Evolutionary conservation across 2,329 filamentous ascomycete genomes (phyloP).

Genomic region (Apiospora sp.): DNA sequence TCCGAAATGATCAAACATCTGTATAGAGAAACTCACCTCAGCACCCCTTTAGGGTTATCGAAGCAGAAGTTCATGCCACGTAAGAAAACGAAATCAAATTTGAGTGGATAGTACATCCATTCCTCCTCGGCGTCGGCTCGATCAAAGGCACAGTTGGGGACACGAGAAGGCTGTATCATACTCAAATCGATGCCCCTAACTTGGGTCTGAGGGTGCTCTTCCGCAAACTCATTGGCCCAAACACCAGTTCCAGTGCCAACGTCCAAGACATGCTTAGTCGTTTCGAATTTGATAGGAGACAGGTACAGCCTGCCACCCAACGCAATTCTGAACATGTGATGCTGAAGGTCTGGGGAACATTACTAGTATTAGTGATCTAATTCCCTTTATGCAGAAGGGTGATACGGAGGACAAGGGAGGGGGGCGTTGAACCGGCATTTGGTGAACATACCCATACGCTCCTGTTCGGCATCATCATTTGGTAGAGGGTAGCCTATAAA

Average conservation of each 20-base stretch:
- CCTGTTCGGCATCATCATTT: slow-evolving; percentile 13
- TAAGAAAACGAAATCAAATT: slow-evolving; percentile 26
- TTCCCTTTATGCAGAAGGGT: too few relatives aligned
- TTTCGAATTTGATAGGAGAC: not conserved
- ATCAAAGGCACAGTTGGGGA: slow-evolving; percentile 17
- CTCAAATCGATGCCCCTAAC: slow-evolving; percentile 10
- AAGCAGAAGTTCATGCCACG: slow-evolving; percentile 23
- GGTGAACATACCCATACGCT: not conserved
- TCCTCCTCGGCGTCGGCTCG: slow-evolving; percentile 22
- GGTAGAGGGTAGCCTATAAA: slow-evolving; percentile 13
- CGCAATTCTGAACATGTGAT: not conserved
- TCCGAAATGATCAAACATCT: not conserved
- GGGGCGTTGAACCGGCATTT: not conserved
- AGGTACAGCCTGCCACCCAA: slow-evolving; percentile 1
- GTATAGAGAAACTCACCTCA: not conserved
- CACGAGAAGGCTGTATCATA: not conserved
- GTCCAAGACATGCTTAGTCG: not conserved
- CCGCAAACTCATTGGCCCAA: not conserved
- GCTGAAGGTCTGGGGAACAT: not conserved
- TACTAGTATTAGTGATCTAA: not conserved
- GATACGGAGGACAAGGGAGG: not conserved
- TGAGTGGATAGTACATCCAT: not conserved
- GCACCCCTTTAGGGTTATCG: slow-evolving; percentile 9
- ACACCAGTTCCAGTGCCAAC: not conserved
- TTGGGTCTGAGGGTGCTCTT: not conserved